These are phyloP conservation scores for Alternaria sp. DNA, from an alignment of 2,329 filamentous ascomycete genomes.

Conservation along the genomic window DNA sequence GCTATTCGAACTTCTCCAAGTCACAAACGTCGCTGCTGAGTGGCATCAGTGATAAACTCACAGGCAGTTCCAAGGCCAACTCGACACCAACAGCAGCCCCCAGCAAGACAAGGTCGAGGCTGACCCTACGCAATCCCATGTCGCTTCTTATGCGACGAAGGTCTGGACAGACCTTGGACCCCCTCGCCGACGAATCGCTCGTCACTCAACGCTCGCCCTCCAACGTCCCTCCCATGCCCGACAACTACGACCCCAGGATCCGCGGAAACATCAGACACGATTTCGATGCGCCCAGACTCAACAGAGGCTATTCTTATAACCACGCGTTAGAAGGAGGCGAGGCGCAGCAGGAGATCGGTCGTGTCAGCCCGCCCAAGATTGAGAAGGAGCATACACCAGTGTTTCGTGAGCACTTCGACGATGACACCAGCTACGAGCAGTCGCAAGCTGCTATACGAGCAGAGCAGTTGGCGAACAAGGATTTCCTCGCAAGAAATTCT, in stretches of 20 bases:
- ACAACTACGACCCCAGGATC: constrained; percentile 70
- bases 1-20: constrained; percentile 41
- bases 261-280: constrained; percentile 70
- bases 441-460: constrained; percentile 56
- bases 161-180: constrained; percentile 61
- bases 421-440: constrained; percentile 55
- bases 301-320: constrained; percentile 53
- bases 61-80: constrained; percentile 33
- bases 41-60: constrained; percentile 45
- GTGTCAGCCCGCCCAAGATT: constrained; percentile 47
- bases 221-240: constrained; percentile 60
- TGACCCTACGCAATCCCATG: constrained; percentile 69
- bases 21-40: constrained; percentile 48
- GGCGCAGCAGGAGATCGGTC: constrained; percentile 30
- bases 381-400: constrained; percentile 63
- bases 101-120: constrained; percentile 58
- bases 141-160: constrained; percentile 65
- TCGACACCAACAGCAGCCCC: constrained; percentile 32
- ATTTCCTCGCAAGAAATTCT: constrained; percentile 57
- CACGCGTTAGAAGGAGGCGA: constrained; percentile 39
- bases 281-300: constrained; percentile 67
- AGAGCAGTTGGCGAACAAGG: constrained; percentile 58
- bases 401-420: constrained; percentile 69
- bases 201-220: constrained; percentile 58
- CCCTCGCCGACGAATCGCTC: constrained; percentile 60